phyloP scores from a whole-genome alignment of 148 eudicot genomes.

The Silene conica region DNA sequence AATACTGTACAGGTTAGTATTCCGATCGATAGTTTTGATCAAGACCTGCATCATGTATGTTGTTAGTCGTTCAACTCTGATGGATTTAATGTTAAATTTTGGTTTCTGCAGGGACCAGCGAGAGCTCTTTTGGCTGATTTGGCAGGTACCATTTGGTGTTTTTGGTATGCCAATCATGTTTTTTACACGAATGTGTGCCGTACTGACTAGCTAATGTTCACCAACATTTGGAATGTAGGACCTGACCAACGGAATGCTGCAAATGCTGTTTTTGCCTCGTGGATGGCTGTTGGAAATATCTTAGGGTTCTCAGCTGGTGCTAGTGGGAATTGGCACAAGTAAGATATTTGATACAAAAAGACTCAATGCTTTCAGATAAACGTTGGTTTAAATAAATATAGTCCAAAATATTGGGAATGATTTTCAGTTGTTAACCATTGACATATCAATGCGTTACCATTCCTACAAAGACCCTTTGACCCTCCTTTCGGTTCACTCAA shows the following conservation, averaged over 20 bases:
- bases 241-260: constrained; percentile 91
- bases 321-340: constrained; percentile 89
- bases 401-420: neutral
- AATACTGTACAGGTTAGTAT: constrained; percentile 83
- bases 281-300: constrained; percentile 99
- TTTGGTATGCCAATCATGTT: neutral
- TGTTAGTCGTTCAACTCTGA: neutral
- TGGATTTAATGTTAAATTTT: neutral
- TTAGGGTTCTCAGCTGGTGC: constrained; percentile 94
- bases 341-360: constrained; percentile 14
- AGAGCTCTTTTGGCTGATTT: constrained; percentile 98
- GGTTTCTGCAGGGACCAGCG: constrained; percentile 79
- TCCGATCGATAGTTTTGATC: neutral
- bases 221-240: constrained; percentile 40
- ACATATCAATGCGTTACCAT: neutral
- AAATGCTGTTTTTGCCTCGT: constrained; percentile 88
- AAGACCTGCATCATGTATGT: neutral
- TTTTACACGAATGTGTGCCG: too few species aligned
- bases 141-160: constrained; percentile 46
- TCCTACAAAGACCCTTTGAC: neutral
- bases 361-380: neutral
- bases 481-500: neutral
- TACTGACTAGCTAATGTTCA: constrained; percentile 16
- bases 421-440: neutral
- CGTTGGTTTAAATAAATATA: neutral